These are phyloP conservation scores for Medicago lupulina DNA, from an alignment of 306 rosid genomes.

Conservation along the genomic window DNA sequence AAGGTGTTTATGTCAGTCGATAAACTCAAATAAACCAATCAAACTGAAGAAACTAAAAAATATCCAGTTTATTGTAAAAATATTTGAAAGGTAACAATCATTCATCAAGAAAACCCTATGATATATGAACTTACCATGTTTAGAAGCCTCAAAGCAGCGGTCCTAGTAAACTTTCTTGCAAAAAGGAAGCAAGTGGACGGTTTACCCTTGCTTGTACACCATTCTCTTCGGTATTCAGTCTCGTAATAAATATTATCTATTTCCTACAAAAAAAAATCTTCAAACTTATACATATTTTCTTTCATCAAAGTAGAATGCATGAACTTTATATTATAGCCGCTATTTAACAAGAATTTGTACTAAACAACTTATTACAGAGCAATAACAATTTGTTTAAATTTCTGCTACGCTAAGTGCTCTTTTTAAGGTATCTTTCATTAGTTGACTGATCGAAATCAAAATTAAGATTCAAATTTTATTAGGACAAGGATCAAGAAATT, in stretches of 20 bases:
- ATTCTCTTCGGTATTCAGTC: constrained; percentile 94
- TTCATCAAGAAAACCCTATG: constrained; percentile 9
- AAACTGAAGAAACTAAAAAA: background rate
- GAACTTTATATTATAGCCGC: background rate
- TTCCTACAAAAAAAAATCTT: constrained; percentile 56
- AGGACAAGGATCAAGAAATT: too few relatives aligned
- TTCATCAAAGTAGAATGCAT: constrained; percentile 8
- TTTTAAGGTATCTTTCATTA: too few relatives aligned
- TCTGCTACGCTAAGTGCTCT: background rate
- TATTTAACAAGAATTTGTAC: background rate
- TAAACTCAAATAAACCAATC: background rate
- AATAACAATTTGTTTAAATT: background rate
- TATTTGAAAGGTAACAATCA: constrained; percentile 1
- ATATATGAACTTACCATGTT: constrained; percentile 64
- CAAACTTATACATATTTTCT: constrained; percentile 20
- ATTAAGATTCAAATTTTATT: too few relatives aligned
- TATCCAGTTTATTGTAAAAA: background rate
- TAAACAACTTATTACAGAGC: background rate
- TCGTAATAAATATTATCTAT: constrained; percentile 90
- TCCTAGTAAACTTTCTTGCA: constrained; percentile 89
- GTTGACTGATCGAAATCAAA: too few relatives aligned
- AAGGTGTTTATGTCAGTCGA: background rate
- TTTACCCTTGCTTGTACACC: constrained; percentile 91
- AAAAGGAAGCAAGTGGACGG: constrained; percentile 95
- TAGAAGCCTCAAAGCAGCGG: constrained; percentile 92